A percentile compares a stretch with the other conserved stretches of the same genome.
Conservation (phyloP, 495 filamentous ascomycete genomes). For the Eremomyces bilateralis region DNA sequence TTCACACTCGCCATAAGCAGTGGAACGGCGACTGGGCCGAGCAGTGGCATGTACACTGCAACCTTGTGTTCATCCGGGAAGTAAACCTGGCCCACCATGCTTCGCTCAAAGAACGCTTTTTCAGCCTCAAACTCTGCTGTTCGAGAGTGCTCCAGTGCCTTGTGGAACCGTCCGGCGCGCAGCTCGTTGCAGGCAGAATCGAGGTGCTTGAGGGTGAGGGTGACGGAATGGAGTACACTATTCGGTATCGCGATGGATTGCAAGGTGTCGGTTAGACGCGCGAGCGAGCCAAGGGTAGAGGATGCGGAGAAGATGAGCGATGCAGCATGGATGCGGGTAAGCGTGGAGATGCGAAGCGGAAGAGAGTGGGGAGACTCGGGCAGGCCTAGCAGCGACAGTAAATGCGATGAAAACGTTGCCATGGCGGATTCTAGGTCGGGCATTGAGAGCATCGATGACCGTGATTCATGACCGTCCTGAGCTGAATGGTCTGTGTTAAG, state of each 20-base stretch:
- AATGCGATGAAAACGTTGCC: slow-evolving; percentile 76
- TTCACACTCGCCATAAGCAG: slow-evolving; percentile 64
- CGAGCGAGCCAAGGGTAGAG: slow-evolving; percentile 80
- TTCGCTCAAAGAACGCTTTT: slow-evolving; percentile 93
- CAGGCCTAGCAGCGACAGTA: slow-evolving; percentile 71
- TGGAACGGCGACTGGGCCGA: slow-evolving; percentile 85
- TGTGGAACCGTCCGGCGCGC: slow-evolving; percentile 36
- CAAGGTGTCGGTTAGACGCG: slow-evolving; percentile 63
- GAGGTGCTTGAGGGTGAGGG: slow-evolving; percentile 55
- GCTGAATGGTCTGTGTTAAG: slow-evolving; percentile 32
- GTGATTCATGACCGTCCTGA: slow-evolving; percentile 10
- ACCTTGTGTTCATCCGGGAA: slow-evolving; percentile 97
- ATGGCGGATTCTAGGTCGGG: slow-evolving; percentile 55
- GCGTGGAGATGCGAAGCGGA: slow-evolving; percentile 63
- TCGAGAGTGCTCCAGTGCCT: slow-evolving; percentile 52
- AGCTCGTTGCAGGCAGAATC: slow-evolving; percentile 54
- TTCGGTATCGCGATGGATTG: slow-evolving; percentile 79
- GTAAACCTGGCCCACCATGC: slow-evolving; percentile 96
- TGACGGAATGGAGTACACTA: slow-evolving; percentile 66
- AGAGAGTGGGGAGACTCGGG: slow-evolving; percentile 60
- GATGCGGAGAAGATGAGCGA: slow-evolving; percentile 74
- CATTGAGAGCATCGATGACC: slow-evolving; percentile 24
- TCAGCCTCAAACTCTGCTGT: slow-evolving; percentile 80
- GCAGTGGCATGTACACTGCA: slow-evolving; percentile 81
- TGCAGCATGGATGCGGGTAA: slow-evolving; percentile 66